Evolutionary conservation across 208 protist genomes (phyloP), one percentile per base, ranked within the genome.

Genomic region (Trypanosoma cruzi): DNA sequence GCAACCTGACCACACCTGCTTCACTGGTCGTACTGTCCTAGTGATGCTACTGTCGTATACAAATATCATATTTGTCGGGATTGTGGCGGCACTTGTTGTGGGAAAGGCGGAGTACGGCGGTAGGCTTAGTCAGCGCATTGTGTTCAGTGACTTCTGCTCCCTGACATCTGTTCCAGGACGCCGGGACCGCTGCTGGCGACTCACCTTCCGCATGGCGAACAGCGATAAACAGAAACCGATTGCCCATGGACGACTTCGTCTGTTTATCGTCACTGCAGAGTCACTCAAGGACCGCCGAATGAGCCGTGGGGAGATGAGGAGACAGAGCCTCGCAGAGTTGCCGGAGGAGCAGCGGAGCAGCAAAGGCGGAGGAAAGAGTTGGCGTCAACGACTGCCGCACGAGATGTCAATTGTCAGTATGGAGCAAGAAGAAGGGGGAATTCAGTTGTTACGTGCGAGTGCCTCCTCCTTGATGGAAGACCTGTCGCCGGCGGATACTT

Each of bases 61-160:
- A 44, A 93, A 93, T 60, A 95, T 95, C 44, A 63, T 95, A 64
- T 92, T 95, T 44, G 90, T 93, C 60, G 90, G 87, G 22, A 71
- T 95, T 24, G 86, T 95, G 34, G 90, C 87, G 11, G 84, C 90
- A n/a, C 68, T 93, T 10, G 79, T 95, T 18, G 87, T 95, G n/a
- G 77, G 87, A 1, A 93, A 93, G 82, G 87, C 86, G n/a, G 79
- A 82, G 73, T 83, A 82, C 73, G 84, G 80, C 4, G 81, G 74
- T 29, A 82, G 80, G 36, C 63, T 95, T 1, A 75, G 81, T 24
- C 82, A 84, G 61, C 86, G 90, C 64, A 86, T 95, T 55, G 82
- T 93, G 50, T 95, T 93, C 66, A 91, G 84, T 70, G 81, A 90
- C 42, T 92, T 88, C 76, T 93, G 86, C 62, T 85, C 87, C 3